Evolutionary conservation across 1,284 basidiomycete genomes (phyloP), one percentile per base, ranked within the genome.

Genomic region (Ganoderma resinaceum): DNA sequence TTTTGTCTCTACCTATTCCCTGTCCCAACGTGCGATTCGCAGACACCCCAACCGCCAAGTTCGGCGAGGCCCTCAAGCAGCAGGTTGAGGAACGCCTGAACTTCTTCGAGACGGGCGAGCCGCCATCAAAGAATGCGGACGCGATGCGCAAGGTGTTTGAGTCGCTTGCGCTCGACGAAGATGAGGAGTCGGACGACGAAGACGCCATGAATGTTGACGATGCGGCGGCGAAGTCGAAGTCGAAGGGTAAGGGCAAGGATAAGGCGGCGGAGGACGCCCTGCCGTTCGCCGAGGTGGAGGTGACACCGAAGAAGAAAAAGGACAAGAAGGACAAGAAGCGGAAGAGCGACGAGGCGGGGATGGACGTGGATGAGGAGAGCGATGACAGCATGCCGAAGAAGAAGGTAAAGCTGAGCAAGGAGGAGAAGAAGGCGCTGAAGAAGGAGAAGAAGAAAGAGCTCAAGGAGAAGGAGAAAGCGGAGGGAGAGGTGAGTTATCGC

Each of bases 1-100:
- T 43, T 9, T 23, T 6, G 4, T 3, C n/a, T 26, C 57, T n/a
- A 6, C 8, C 33, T 23, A 29, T 38, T 12, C 29, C 9, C 16
- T 35, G 12, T 35, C 33, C 18, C n/a, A n/a, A 20, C 14, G 14
- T 33, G 3, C 26, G 16, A 38, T 38, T 31, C 53, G 18, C 72
- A 94, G 95, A 96, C 68, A 89, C 89, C 62, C 97, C 97, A 0
- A 95, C 95, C 12, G 83, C 94, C 66, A 97, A 97, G 79, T 99
- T 97, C 76, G 98, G 98, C 67, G 96, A 98, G 80, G 98, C 96
- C 14, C 88, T 99, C 29, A 89, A 94, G 16, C 86, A 88, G 6
- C 98, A 99, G 82, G 98, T 99, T 20, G 98, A 99, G 81, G 97
- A 99, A 82, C 91, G 98, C 20, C 87, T 99, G 11, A 87, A 86